A percentile compares a stretch with the other conserved stretches of the same genome.
Evolutionary conservation across 2,329 filamentous ascomycete genomes (phyloP).

Genomic region (Fusarium devonianum): DNA sequence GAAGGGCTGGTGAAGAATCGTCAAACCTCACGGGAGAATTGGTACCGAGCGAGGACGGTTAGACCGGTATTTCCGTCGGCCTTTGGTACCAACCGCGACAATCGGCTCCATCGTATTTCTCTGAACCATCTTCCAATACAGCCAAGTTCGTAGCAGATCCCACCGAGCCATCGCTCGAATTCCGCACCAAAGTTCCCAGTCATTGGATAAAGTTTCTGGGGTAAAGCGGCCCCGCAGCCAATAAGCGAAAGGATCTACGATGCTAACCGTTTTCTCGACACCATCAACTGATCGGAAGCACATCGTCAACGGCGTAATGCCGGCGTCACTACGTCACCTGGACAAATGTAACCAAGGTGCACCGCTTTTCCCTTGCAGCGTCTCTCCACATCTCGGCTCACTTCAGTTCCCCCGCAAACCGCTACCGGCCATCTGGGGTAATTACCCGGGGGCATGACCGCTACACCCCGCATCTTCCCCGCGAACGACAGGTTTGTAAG

Average conservation of each 20-base stretch:
- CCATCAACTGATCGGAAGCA: constrained; percentile 1
- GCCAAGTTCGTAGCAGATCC: neutral
- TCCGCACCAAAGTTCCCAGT: neutral
- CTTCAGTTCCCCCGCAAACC: neutral
- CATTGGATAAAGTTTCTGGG: constrained; percentile 21
- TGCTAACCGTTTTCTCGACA: neutral
- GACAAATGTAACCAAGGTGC: neutral
- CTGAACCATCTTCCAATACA: constrained; percentile 3
- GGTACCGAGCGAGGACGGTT: too few species aligned
- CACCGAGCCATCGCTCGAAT: neutral
- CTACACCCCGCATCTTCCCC: constrained; percentile 28
- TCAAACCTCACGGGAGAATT: too few species aligned
- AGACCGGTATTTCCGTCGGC: constrained; percentile 2
- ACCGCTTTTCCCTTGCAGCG: neutral
- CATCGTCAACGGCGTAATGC: constrained; percentile 10
- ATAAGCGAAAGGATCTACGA: constrained; percentile 21
- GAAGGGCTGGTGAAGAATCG: too few species aligned
- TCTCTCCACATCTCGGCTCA: neutral
- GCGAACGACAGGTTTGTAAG: constrained; percentile 8
- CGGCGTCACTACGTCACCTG: constrained; percentile 15
- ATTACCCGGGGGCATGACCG: constrained; percentile 7
- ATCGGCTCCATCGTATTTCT: neutral
- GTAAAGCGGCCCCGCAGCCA: constrained; percentile 14
- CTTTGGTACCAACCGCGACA: neutral
- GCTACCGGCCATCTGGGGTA: constrained; percentile 1